Conservation (phyloP, 768 basidiomycete genomes). For the Mycena chlorophos region DNA sequence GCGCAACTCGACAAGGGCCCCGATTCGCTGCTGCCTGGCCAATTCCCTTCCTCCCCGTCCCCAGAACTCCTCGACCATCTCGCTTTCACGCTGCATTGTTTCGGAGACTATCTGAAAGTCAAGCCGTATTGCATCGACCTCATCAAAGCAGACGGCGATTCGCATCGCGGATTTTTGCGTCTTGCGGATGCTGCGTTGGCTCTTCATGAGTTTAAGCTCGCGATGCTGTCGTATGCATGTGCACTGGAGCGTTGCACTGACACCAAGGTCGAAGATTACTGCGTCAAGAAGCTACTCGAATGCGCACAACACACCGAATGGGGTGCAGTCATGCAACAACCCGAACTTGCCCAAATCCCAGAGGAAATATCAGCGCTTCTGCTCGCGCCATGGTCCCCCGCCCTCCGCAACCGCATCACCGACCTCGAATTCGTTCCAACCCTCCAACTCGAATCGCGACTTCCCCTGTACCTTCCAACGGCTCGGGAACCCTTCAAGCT, state of each 20-base stretch:
- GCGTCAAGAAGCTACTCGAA: conserved; percentile 44
- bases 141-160: conserved; percentile 32
- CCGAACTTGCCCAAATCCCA: conserved; percentile 44
- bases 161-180: conserved; percentile 50
- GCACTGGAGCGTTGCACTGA: conserved; percentile 43
- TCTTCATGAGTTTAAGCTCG: conserved; percentile 41
- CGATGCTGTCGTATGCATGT: conserved; percentile 57
- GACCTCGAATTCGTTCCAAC: conserved; percentile 36
- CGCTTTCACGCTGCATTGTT: conserved; percentile 44
- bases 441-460: conserved; percentile 42
- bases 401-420: conserved; percentile 35
- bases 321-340: conserved; percentile 45
- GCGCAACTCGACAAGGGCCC: conserved; percentile 51
- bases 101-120: conserved; percentile 37
- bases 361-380: conserved; percentile 32
- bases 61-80: conserved; percentile 46
- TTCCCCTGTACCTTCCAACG: conserved; percentile 40
- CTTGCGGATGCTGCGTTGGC: conserved; percentile 47
- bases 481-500: conserved; percentile 34
- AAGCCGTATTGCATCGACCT: conserved; percentile 34
- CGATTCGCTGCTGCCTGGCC: conserved; percentile 41
- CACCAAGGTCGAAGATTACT: conserved; percentile 40
- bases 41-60: conserved; percentile 31
- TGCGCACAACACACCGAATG: conserved; percentile 54
- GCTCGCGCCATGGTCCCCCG: conserved; percentile 42